Evolutionary conservation across 257 asterid genomes (phyloP).

Genomic region (Penstemon eatonii): DNA sequence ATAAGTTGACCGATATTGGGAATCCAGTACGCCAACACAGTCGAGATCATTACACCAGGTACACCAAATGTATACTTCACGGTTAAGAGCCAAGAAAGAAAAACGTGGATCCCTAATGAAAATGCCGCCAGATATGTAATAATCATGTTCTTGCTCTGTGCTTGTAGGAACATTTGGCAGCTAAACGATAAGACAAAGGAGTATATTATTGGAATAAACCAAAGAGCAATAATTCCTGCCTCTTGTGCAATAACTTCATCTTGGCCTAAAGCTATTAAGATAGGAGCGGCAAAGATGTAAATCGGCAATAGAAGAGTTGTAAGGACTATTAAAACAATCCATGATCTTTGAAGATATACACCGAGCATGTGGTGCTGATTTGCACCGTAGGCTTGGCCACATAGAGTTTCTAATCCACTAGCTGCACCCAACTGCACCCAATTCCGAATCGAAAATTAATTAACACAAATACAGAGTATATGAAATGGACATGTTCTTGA

Average conservation of each 20-base stretch:
- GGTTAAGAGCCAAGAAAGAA: slow-evolving; percentile 65
- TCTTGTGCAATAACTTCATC: slow-evolving; percentile 46
- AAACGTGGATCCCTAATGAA: slow-evolving; percentile 48
- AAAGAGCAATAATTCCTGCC: slow-evolving; percentile 48
- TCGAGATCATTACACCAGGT: slow-evolving; percentile 63
- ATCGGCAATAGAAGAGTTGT: slow-evolving; percentile 49
- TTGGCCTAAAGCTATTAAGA: slow-evolving; percentile 67
- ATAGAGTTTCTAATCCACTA: slow-evolving; percentile 72
- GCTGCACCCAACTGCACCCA: slow-evolving; percentile 69
- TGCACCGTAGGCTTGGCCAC: slow-evolving; percentile 91
- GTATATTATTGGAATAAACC: slow-evolving; percentile 65
- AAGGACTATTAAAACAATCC: slow-evolving; percentile 48
- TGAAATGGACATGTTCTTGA: background rate
- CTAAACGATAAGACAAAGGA: slow-evolving; percentile 52
- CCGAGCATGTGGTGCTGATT: slow-evolving; percentile 81
- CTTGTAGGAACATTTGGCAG: slow-evolving; percentile 79
- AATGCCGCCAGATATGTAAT: slow-evolving; percentile 60
- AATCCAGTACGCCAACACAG: slow-evolving; percentile 68
- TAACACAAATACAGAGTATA: background rate
- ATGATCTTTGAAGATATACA: slow-evolving; percentile 71
- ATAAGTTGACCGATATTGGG: slow-evolving; percentile 65
- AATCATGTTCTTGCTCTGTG: slow-evolving; percentile 77
- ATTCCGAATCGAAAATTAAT: background rate
- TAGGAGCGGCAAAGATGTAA: slow-evolving; percentile 51
- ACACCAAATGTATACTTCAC: slow-evolving; percentile 50